A percentile compares a stretch with the other conserved stretches of the same genome.
phyloP scores from a whole-genome alignment of 192 early-diverging fungal species.

The Anaeromyces robustus region DNA sequence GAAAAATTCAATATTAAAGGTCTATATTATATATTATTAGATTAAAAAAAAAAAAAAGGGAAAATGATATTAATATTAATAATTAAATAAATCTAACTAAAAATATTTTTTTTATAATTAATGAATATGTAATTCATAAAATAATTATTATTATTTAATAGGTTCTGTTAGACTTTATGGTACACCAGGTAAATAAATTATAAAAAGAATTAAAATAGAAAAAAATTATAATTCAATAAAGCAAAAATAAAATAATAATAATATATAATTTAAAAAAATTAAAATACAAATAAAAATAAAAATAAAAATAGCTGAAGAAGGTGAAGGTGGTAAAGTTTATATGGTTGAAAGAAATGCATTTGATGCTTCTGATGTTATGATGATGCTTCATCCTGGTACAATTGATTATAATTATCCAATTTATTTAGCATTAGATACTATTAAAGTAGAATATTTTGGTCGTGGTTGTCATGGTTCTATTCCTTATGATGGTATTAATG shows the following conservation, averaged over 20 bases:
- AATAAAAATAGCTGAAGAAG: slow-evolving; percentile 18
- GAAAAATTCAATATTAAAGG: slow-evolving; percentile 14
- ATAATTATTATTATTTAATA: too few relatives aligned
- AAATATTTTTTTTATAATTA: too few relatives aligned
- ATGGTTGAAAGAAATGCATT: slow-evolving; percentile 54
- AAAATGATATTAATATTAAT: too few relatives aligned
- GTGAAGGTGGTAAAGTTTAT: slow-evolving; percentile 52
- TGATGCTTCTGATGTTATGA: slow-evolving; percentile 46
- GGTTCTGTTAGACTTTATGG: slow-evolving; percentile 44
- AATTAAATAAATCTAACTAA: too few relatives aligned
- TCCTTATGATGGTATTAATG: slow-evolving; percentile 54
- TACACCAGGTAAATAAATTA: slow-evolving; percentile 55
- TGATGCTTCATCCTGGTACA: slow-evolving; percentile 69
- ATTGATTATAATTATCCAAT: slow-evolving; percentile 18
- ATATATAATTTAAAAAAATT: too few relatives aligned
- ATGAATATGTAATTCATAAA: too few relatives aligned
- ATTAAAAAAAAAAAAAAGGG: too few relatives aligned
- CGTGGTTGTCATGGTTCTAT: slow-evolving; percentile 48
- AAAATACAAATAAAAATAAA: too few relatives aligned
- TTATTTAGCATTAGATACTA: slow-evolving; percentile 18
- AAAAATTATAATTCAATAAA: too few relatives aligned
- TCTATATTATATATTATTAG: neutral
- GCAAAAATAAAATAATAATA: too few relatives aligned
- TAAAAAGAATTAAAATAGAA: too few relatives aligned
- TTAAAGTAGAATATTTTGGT: slow-evolving; percentile 51